These are phyloP conservation scores for Ceratobasidium theobromae DNA, from an alignment of 1,284 basidiomycete species.

Conservation along the genomic window DNA sequence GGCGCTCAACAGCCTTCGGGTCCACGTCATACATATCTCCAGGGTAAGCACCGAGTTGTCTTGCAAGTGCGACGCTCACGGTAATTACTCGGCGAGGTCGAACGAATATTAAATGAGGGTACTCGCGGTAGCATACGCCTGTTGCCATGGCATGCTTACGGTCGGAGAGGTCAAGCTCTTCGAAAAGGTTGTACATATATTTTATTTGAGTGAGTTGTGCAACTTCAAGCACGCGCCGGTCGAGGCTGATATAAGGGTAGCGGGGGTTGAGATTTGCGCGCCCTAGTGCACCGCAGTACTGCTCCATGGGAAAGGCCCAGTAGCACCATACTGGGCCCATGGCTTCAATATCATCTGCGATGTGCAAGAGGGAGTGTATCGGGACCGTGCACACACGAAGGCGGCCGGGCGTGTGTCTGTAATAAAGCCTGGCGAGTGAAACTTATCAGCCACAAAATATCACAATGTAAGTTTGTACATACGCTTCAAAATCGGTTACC, in stretches of 20 bases:
- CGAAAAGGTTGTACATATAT: neutral
- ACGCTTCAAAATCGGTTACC: constrained; percentile 30
- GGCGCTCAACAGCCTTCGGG: neutral
- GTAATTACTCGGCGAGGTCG: neutral
- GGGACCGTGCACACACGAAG: constrained; percentile 41
- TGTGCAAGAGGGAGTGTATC: constrained; percentile 47
- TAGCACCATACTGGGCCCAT: constrained; percentile 46
- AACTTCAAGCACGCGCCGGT: constrained; percentile 4
- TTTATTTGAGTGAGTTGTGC: constrained; percentile 11
- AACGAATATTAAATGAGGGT: neutral
- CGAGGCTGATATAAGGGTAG: neutral
- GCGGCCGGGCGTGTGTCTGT: neutral
- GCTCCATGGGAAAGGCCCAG: constrained; percentile 49
- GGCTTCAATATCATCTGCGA: constrained; percentile 42
- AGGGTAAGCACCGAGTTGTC: neutral
- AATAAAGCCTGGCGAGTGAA: constrained; percentile 19
- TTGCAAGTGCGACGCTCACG: neutral
- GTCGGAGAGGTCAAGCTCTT: neutral
- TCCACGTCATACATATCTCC: neutral
- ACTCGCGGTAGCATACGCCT: neutral
- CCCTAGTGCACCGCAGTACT: constrained; percentile 42
- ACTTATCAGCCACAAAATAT: neutral
- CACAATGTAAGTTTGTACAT: neutral
- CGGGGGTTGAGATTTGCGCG: neutral
- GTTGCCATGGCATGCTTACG: neutral